A percentile compares a stretch with the other conserved stretches of the same genome.
phyloP scores from a whole-genome alignment of 805 yeast genomes.

The Candida manassasensis region DNA sequence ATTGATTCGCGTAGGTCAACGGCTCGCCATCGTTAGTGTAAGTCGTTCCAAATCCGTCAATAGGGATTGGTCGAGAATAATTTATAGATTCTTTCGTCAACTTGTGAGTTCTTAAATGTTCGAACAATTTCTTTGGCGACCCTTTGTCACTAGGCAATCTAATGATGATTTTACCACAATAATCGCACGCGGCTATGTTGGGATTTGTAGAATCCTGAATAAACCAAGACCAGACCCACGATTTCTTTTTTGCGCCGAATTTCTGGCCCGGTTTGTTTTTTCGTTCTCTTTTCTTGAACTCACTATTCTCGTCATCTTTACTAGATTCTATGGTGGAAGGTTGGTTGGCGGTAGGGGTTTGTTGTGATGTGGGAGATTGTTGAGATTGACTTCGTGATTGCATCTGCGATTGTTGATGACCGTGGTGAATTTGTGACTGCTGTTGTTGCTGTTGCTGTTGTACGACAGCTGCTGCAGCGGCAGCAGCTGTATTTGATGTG shows the following conservation, averaged over 20 bases:
- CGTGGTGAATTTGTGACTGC: slow-evolving; percentile 6
- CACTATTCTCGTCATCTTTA: slow-evolving; percentile 1
- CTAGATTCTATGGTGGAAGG: background rate
- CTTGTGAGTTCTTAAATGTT: slow-evolving; percentile 54
- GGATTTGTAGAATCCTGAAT: slow-evolving; percentile 45
- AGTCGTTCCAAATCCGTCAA: slow-evolving; percentile 35
- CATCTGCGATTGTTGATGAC: slow-evolving; percentile 4
- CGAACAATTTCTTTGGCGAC: slow-evolving; percentile 54
- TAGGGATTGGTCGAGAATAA: slow-evolving; percentile 33
- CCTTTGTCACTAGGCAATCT: slow-evolving; percentile 52
- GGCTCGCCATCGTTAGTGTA: slow-evolving; percentile 27
- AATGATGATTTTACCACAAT: slow-evolving; percentile 45
- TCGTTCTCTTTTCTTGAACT: slow-evolving; percentile 11
- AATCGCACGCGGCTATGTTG: slow-evolving; percentile 50
- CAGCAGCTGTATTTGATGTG: slow-evolving; percentile 3
- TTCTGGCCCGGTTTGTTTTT: slow-evolving; percentile 50
- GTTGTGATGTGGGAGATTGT: background rate
- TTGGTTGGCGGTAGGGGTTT: background rate
- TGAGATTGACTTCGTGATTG: slow-evolving; percentile 5
- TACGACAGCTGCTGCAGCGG: slow-evolving; percentile 1
- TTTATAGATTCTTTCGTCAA: slow-evolving; percentile 37
- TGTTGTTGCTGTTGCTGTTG: slow-evolving; percentile 7
- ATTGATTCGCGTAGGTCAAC: slow-evolving; percentile 15
- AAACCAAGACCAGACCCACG: slow-evolving; percentile 65
- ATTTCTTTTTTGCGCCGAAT: slow-evolving; percentile 57